Evolutionary conservation across 805 yeast genomes (phyloP).

Genomic region (Babjeviella inositovora): DNA sequence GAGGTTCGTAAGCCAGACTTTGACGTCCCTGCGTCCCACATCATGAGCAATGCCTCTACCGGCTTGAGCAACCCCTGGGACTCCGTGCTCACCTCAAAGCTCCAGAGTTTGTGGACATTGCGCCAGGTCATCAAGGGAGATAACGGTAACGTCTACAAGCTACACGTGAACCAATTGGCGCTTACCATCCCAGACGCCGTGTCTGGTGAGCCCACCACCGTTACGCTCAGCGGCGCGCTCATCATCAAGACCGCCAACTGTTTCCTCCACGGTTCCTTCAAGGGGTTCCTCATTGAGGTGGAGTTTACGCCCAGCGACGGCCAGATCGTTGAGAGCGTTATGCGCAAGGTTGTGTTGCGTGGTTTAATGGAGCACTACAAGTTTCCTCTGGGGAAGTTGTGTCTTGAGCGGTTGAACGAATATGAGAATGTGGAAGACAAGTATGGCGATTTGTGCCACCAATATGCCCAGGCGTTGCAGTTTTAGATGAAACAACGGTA

Average conservation of each 20-base stretch:
- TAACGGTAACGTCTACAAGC: slow-evolving; percentile 50
- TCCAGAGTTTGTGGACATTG: slow-evolving; percentile 55
- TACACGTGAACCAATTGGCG: slow-evolving; percentile 20
- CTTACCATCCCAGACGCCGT: slow-evolving; percentile 4
- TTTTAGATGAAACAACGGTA: slow-evolving; percentile 8
- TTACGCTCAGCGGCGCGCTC: slow-evolving; percentile 21
- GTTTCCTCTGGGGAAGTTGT: slow-evolving; percentile 20
- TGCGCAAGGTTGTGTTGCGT: slow-evolving; percentile 7
- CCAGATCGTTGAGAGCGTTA: slow-evolving; percentile 4
- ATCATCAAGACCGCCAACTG: slow-evolving; percentile 53
- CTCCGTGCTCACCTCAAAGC: slow-evolving; percentile 31
- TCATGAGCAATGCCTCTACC: slow-evolving; percentile 34
- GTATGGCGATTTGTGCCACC: slow-evolving; percentile 21
- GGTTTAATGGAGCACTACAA: slow-evolving; percentile 13
- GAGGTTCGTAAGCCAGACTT: slow-evolving; percentile 10
- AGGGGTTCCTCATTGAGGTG: slow-evolving; percentile 52
- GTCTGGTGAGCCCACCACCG: slow-evolving; percentile 2
- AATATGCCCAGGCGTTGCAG: slow-evolving; percentile 21
- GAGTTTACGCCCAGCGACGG: slow-evolving; percentile 13
- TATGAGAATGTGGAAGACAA: slow-evolving; percentile 10
- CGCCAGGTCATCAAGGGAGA: slow-evolving; percentile 63
- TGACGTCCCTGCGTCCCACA: slow-evolving; percentile 8
- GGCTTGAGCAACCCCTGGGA: slow-evolving; percentile 45
- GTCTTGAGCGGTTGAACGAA: slow-evolving; percentile 13
- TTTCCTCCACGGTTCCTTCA: slow-evolving; percentile 57